phyloP scores from a whole-genome alignment of 371 early-diverging fungal species.

The Mucor circinelloides region DNA sequence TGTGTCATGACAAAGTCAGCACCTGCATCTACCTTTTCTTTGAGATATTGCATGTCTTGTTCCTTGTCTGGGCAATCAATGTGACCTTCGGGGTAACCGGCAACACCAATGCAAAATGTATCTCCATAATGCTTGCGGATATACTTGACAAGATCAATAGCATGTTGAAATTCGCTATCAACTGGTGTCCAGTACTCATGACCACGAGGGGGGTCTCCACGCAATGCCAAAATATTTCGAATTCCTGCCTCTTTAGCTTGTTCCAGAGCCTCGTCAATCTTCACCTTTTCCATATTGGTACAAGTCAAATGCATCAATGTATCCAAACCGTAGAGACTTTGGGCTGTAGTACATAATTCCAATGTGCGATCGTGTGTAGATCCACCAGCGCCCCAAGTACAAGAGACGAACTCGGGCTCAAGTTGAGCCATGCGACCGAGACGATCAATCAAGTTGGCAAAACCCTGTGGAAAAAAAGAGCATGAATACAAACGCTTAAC shows the following conservation, averaged over 20 bases:
- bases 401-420: constrained; percentile 89
- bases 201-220: constrained; percentile 87
- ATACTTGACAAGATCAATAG: constrained; percentile 90
- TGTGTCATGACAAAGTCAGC: constrained; percentile 96
- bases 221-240: constrained; percentile 91
- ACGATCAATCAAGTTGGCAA: constrained; percentile 90
- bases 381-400: constrained; percentile 98
- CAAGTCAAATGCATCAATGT: constrained; percentile 96
- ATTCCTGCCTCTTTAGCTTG: constrained; percentile 88
- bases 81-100: constrained; percentile 97
- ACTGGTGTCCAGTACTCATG: constrained; percentile 81
- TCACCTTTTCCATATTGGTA: constrained; percentile 92
- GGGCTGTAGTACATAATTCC: constrained; percentile 82
- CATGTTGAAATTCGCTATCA: constrained; percentile 82
- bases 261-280: constrained; percentile 80
- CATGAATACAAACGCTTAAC: background rate
- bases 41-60: constrained; percentile 64
- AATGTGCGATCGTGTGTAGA: constrained; percentile 85
- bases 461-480: constrained; percentile 55
- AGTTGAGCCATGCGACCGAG: constrained; percentile 85
- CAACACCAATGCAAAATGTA: constrained; percentile 95
- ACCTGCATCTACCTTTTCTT: constrained; percentile 88
- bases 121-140: constrained; percentile 87
- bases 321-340: constrained; percentile 84
- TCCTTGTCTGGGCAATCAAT: constrained; percentile 65